Evolutionary conservation across 805 yeast genomes (phyloP), one percentile per base, ranked within the genome.

Genomic region (Candida odintsovae): DNA sequence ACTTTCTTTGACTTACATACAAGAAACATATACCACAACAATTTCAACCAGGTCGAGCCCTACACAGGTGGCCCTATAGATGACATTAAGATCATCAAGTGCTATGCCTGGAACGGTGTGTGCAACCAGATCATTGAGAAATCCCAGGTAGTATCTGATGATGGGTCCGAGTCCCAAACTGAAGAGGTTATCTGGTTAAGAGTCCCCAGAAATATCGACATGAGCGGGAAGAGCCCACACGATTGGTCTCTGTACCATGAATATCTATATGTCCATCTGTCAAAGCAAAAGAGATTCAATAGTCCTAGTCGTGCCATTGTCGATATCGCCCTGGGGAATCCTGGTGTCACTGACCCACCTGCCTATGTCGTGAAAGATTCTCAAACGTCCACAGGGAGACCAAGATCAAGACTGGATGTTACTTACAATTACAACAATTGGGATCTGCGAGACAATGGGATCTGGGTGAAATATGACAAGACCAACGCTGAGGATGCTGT

Each of bases 391-490:
- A 51, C 53, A 11, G 59, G 59, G 6, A 59, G 57, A 29, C 58
- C 59, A 46, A 61, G 48, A 47, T 57, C 55, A 47, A 56, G 58
- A 45, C 48, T 42, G 29, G 63, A 53, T 50, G 46, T 43, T 43
- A 52, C 49, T 3, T 42, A 47, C 44, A 51, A 51, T 38, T 50
- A 47, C 38, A 47, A 52, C 23, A 59, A 54, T 13, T 81, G 86
- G 86, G 63, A 51, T 18, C 58, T 66, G 22, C 69, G 68, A 45
- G 58, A 68, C 3, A 59, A 72, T 54, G 85, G 85, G 2, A 59
- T 83, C 3, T 82, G 87, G 87, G 70, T 76, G 25, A 75, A 75
- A 50, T 73, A 72, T 50, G 80, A 75, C 4, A 49, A 58, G 6
- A 67, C 50, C 3, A 48, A 55, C 13, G 59, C 62, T 7, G 54